Percentiles rank a stretch among this genome's conserved stretches.
phyloP scores from a whole-genome alignment of 140 eudicot species.

The Flaveria floridana region DNA sequence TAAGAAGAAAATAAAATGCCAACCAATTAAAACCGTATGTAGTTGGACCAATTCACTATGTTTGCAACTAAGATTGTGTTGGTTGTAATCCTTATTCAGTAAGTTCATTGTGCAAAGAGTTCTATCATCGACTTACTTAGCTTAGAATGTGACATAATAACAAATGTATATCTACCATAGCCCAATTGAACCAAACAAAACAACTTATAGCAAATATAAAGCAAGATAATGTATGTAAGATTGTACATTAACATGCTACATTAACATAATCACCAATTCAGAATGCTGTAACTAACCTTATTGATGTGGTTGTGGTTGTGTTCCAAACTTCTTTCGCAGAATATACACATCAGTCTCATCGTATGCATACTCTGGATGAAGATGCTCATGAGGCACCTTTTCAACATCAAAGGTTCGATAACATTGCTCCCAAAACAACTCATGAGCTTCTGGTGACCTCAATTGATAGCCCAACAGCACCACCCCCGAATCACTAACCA shows the following conservation, averaged over 20 bases:
- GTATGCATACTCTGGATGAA: constrained; percentile 76
- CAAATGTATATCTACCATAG: too few species aligned
- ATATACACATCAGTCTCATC: constrained; percentile 81
- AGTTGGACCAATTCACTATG: too few species aligned
- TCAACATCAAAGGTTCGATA: constrained; percentile 49
- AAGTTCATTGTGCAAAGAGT: too few species aligned
- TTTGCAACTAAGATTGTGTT: too few species aligned
- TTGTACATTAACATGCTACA: background rate
- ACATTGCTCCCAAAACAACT: constrained; percentile 79
- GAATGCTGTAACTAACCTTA: constrained; percentile 22
- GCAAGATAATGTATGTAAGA: background rate
- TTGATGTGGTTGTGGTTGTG: background rate
- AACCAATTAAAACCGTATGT: too few species aligned
- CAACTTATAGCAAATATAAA: background rate
- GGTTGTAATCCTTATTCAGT: too few species aligned
- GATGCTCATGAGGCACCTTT: constrained; percentile 71
- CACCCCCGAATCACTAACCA: constrained; percentile 67
- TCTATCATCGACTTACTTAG: too few species aligned
- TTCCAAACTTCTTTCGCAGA: constrained; percentile 59
- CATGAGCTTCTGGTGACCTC: constrained; percentile 82
- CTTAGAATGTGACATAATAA: too few species aligned
- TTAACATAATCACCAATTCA: background rate
- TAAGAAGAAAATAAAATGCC: too few species aligned
- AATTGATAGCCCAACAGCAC: constrained; percentile 84
- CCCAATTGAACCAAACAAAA: too few species aligned